Evolutionary conservation across 495 filamentous ascomycete genomes (phyloP), one percentile per base, ranked within the genome.

Genomic region (Penicillium canescens): DNA sequence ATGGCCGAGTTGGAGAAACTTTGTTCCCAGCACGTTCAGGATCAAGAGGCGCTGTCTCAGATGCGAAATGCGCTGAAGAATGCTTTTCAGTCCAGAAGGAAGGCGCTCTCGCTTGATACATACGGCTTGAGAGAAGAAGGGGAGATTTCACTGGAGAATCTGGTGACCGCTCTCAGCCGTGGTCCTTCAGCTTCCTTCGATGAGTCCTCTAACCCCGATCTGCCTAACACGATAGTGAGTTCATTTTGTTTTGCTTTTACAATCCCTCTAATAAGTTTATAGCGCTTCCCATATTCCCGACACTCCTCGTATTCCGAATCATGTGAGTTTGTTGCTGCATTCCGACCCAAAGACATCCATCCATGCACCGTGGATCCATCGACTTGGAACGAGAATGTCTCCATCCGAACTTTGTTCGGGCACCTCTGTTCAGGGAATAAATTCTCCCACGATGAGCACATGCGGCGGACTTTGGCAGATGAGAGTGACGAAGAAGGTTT

Each of bases 221-320:
- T 62, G 6, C 59, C 62, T 6, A 54, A 51, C 20, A 62, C 51
- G 14, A 67, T 71, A 36, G 62, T 69, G 46, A 52, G 62, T 37
- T 21, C 10, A 12, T n/a, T 18, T n/a, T 23, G 13, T 0, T 9
- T 46, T 28, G 18, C n/a, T 14, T 33, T 21, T 9, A 24, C 4
- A 11, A 31, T n/a, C 18, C 31, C 52, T 47, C 62, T 63, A 36
- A 50, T 23, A 4, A 1, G 12, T 3, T 13, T 14, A 31, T 34
- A 78, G 77, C 68, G 71, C 10, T 96, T 97, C 54, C 90, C 92
- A 4, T 98, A 93, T 62, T 92, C 93, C 0, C 83, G 93, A 2
- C 93, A 98, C 68, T 95, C 93, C 0, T 96, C 90, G 0, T 91
- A 93, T 46, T 71, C 72, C 0, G 93, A 97, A 66, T 77, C 96